Evolutionary conservation across 202 grass and related monocot genomes (phyloP), one percentile per base, ranked within the genome.

Genomic region (Panicum virgatum): DNA sequence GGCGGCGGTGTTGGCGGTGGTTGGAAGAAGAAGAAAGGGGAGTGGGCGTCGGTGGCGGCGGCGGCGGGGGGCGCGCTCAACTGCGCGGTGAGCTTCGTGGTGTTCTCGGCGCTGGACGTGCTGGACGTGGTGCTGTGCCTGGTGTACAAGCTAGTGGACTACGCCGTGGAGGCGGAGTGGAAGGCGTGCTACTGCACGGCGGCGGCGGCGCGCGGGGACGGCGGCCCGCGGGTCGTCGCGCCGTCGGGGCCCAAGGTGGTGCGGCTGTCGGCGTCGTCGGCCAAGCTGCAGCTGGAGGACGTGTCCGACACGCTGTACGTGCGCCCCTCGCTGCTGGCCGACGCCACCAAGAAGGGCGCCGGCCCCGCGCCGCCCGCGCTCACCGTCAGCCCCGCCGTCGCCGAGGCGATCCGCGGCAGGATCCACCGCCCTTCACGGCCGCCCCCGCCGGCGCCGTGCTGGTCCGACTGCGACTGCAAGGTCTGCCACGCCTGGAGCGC

Each of bases 391-490:
- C 81, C 89, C 1, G 85, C 86, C 45, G 87, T 99, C 62, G 78
- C 85, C 18, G 93, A 99, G 89, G 76, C 96, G 69, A 91, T 98
- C 85, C 90, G 77, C 69, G 92, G 91, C 18, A 98, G 93, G 85
- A 83, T 93, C 42, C 87, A 80, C 72, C 82, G 85, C 0, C 61
- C 80, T n/a, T n/a, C n/a, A n/a, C n/a, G n/a, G 0, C 90, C 72
- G 0, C 79, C 73, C 0, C 82, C 53, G 15, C 75, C 84, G 11
- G 65, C 83, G 23, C 92, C 96, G 0, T 90, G 85, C 84, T 99
- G 96, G 96, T 99, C 96, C 39, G 96, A 99, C 90, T 99, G 96
- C 67, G 90, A 96, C 89, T 99, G 96, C 87, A 93, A 93, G 81
- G 59, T 85, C 40, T 99, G 96, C 85, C 90, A 99, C 75, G 78